Evolutionary conservation across 2,329 filamentous ascomycete species (phyloP), one percentile per base, ranked within the genome.

Genomic region (Eutypella sp.): DNA sequence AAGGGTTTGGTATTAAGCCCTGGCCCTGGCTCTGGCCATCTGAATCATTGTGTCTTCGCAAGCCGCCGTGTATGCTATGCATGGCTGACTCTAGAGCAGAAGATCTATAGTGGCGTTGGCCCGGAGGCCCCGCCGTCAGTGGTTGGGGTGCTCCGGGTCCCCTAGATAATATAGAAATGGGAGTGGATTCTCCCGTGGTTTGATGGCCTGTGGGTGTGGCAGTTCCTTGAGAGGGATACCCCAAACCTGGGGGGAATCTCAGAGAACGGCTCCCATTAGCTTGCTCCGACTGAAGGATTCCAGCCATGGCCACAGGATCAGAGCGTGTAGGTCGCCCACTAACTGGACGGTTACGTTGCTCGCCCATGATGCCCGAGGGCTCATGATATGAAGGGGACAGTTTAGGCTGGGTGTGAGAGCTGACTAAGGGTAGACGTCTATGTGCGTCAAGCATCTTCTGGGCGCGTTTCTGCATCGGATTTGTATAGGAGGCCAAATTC

Each of bases 401-500:
- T 29, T 41, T 40, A 11, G 50, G 44, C 37, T 31, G 16, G 24
- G 31, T 10, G 13, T 39, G 23, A 39, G 47, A 52, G 48, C 48
- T 50, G 54, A 44, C 55, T 50, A 36, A 47, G 37, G 31, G 45
- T 22, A 47, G 51, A 22, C 53, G 49, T 25, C 57, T 56, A 49
- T 54, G 55, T 19, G 62, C 59, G 44, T 63, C 59, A 47, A 79
- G 69, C 16, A 68, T 63, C 52, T 66, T 72, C 60, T 73, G 74
- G 47, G 77, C 77, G 36, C 61, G 64, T 59, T 73, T 72, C 58
- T 78, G 77, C 57, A 67, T 72, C 7, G 75, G 76, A 51, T 81
- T 81, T 4, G 71, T 67, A 52, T 79, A 80, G 2, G 76, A 79
- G 15, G 76, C 76, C 52, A 80, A 57, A 52, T 74, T 79, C 33